A percentile compares a stretch with the other conserved stretches of the same genome.
Evolutionary conservation across 1,139 yeast genomes (phyloP).

Genomic region (Candida tropicalis): DNA sequence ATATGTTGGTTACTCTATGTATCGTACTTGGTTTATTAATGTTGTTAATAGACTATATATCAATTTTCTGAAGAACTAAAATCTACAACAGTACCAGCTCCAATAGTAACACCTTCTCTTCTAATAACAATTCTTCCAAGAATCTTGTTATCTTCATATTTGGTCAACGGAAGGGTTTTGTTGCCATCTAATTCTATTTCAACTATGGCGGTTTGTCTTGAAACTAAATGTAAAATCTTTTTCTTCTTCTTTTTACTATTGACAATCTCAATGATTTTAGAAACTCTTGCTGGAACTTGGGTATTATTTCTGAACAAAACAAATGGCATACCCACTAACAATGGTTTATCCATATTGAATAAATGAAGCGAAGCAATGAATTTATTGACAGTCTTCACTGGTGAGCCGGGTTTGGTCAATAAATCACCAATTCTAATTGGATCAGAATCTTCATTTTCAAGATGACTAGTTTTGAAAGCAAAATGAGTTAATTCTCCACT

Average conservation of each 20-base stretch:
- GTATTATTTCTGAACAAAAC: constrained; percentile 81
- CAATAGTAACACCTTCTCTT: constrained; percentile 83
- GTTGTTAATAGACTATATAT: constrained; percentile 61
- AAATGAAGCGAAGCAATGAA: constrained; percentile 63
- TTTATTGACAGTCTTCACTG: constrained; percentile 48
- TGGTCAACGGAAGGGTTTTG: constrained; percentile 62
- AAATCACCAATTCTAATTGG: constrained; percentile 68
- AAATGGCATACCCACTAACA: constrained; percentile 81
- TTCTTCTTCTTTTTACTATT: constrained; percentile 39
- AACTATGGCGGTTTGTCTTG: constrained; percentile 73
- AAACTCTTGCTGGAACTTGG: constrained; percentile 72
- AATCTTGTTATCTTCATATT: constrained; percentile 58
- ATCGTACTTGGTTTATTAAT: constrained; percentile 63
- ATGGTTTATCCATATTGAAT: constrained; percentile 73
- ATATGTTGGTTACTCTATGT: constrained; percentile 63
- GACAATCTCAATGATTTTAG: constrained; percentile 54
- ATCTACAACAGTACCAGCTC: constrained; percentile 70
- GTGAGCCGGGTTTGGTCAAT: constrained; percentile 51
- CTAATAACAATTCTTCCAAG: constrained; percentile 85
- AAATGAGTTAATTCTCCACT: constrained; percentile 73
- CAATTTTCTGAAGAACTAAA: constrained; percentile 22
- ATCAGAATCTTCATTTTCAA: constrained; percentile 53
- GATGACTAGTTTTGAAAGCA: constrained; percentile 49
- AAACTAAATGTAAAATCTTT: constrained; percentile 69
- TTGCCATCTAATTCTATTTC: constrained; percentile 62